Evolutionary conservation across 371 early-diverging fungal genomes (phyloP), one percentile per base, ranked within the genome.

Genomic region (Vittaforma corneae): DNA sequence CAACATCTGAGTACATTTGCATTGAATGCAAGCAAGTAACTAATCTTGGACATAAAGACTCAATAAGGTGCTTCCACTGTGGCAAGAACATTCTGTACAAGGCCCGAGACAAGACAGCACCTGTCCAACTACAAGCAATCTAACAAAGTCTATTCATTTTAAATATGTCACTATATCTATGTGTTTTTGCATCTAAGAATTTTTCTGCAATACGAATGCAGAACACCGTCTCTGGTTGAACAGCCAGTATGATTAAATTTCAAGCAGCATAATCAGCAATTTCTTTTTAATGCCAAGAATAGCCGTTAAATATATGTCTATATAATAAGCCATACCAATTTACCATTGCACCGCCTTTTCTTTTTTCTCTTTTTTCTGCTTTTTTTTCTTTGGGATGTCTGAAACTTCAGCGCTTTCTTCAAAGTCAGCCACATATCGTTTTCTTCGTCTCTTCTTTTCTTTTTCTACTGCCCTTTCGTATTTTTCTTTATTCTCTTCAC

Each of bases 401-500:
- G 18, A 22, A 22, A 58, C 64, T 61, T 67, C 37, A 16, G 59
- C 64, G 0, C 64, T 60, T 33, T 78, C 72, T 45, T 75, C 78
- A 63, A 73, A 65, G 16, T 75, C 73, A 24, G 69, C 62, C 14
- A 73, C 73, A 53, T 71, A 75, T 62, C 56, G 72, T 11, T 59
- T 62, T 32, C 60, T 84, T 83, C 79, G 71, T 5, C 68, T 53
- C 32, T 68, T 73, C 57, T 63, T 66, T 45, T 75, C 70, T 42
- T 61, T 65, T 50, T 55, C 57, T 6, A 50, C 33, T 5, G 55
- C 46, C 22, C 46, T 48, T 44, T 75, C 69, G 35, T 56, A 18
- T 89, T 70, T 90, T 87, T 76, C 87, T 87, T 67, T 88, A 73
- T 24, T 87, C 90, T 64, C 86, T 88, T 75, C 67, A 3, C 83